Conservation (phyloP, 192 early-diverging fungal species). For the Coemansia sp. region DNA sequence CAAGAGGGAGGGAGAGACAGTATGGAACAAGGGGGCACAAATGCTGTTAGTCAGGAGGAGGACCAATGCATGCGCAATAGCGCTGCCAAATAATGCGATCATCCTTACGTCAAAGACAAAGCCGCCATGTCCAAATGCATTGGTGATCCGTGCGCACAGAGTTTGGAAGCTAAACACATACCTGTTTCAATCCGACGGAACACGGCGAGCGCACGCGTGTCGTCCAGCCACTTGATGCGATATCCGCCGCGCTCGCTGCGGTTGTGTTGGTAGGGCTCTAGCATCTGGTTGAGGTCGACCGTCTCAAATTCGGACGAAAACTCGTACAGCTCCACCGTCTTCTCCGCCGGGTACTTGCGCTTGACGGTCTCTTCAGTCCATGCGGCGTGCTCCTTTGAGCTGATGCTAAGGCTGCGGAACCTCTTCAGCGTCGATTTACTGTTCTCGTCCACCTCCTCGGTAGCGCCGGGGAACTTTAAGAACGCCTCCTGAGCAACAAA, state of each 20-base stretch:
- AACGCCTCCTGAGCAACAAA: slow-evolving; percentile 44
- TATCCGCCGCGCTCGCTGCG: slow-evolving; percentile 54
- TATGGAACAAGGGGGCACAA: background rate
- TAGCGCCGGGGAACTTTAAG: slow-evolving; percentile 32
- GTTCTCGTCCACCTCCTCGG: slow-evolving; percentile 41
- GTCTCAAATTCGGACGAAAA: slow-evolving; percentile 57
- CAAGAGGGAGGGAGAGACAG: background rate
- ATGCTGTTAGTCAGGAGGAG: background rate
- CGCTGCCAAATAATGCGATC: background rate
- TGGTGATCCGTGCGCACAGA: background rate
- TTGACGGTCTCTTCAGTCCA: slow-evolving; percentile 54
- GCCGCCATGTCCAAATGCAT: background rate
- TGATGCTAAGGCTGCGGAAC: slow-evolving; percentile 55
- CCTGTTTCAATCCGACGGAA: slow-evolving; percentile 55
- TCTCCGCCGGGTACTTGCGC: slow-evolving; percentile 55
- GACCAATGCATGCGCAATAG: background rate
- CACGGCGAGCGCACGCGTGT: slow-evolving; percentile 53
- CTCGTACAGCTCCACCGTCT: slow-evolving; percentile 52
- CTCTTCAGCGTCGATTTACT: slow-evolving; percentile 29
- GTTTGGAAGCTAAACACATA: slow-evolving; percentile 12
- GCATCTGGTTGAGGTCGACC: slow-evolving; percentile 55
- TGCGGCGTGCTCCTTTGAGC: slow-evolving; percentile 46
- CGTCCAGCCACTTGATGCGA: slow-evolving; percentile 57
- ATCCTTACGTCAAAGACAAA: background rate
- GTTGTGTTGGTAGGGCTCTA: slow-evolving; percentile 57